Evolutionary conservation across 140 eudicot genomes (phyloP), one percentile per base, ranked within the genome.

Genomic region (Eryngium alpinum): DNA sequence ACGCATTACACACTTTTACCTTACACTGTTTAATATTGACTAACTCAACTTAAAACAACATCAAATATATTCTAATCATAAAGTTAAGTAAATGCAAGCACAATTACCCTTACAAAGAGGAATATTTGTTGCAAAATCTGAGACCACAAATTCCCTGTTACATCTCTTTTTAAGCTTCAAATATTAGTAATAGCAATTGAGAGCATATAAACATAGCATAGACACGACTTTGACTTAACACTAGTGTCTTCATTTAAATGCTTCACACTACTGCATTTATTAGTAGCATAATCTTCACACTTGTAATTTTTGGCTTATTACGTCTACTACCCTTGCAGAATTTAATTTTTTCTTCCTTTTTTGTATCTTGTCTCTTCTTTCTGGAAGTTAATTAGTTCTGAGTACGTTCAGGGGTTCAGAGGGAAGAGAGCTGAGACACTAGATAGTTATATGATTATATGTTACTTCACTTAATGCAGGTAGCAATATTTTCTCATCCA

Each of bases 401-500:
- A 72, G 77, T 0, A 72, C 10, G 24, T 33, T 6, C 19, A 22
- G 46, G 5, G 50, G 25, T 9, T 31, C 46, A 46, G 25, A 74
- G 50, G 63, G 19, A 22, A 66, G 59, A 65, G 57, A 18, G 49
- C 25, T n/a, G n/a, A 34, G 34, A 17, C 66, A 50, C 52, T 19
- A 66, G 66, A 51, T 28, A 80, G 69, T 80, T 14, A 21, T n/a
- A 76, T 77, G 31, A 52, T 72, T 83, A 79, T 21, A 6, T 22
- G 27, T 22, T 65, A 53, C 27, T 78, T 59, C 22, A 57, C 14
- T 22, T 63, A 24, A 65, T 85, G 89, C 92, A 95, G 99, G 99
- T 95, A 66, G 99, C 99, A 50, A 91, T 95, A 85, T 95, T 95
- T n/a, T 88, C 88, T 95, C 65, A 95, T 95, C 84, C 99, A 95